Evolutionary conservation across 1,284 basidiomycete species (phyloP).

Genomic region (Neotropicomus parvogracilis): DNA sequence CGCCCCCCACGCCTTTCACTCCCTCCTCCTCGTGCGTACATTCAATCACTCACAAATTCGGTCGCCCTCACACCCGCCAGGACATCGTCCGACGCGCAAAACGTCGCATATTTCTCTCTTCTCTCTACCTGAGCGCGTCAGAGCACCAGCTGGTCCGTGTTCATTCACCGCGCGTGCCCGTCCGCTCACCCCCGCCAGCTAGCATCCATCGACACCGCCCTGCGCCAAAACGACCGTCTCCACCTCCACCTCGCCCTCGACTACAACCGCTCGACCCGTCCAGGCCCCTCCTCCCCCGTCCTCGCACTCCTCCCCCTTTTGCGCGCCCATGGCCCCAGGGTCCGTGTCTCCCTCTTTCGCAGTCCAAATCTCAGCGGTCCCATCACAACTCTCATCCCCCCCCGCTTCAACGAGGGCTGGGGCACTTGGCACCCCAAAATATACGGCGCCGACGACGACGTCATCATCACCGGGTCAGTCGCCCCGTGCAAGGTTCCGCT

Average conservation of each 20-base stretch:
- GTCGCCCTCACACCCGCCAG: slow-evolving; percentile 42
- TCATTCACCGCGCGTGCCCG: neutral
- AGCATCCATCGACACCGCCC: slow-evolving; percentile 55
- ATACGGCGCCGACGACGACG: slow-evolving; percentile 89
- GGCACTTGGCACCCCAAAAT: slow-evolving; percentile 98
- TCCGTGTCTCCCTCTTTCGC: slow-evolving; percentile 78
- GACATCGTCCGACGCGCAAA: slow-evolving; percentile 72
- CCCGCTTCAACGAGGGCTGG: slow-evolving; percentile 96
- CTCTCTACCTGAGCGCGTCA: slow-evolving; percentile 74
- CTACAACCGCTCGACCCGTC: slow-evolving; percentile 87
- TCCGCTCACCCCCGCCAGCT: slow-evolving; percentile 47
- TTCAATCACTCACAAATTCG: too few species aligned
- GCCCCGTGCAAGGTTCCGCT: neutral
- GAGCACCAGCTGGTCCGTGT: slow-evolving; percentile 63
- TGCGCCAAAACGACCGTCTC: slow-evolving; percentile 59
- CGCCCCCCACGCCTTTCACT: slow-evolving; percentile 39
- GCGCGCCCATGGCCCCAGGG: slow-evolving; percentile 67
- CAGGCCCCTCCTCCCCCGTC: slow-evolving; percentile 72
- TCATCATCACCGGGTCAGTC: slow-evolving; percentile 90
- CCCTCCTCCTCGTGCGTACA: slow-evolving; percentile 36
- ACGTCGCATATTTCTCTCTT: slow-evolving; percentile 80
- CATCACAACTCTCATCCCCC: slow-evolving; percentile 77
- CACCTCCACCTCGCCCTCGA: slow-evolving; percentile 80
- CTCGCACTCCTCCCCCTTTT: slow-evolving; percentile 72
- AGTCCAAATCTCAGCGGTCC: slow-evolving; percentile 81